Percentiles rank a stretch among this genome's conserved stretches.
These are phyloP conservation scores for Hymenoscyphus scutula DNA, from an alignment of 2,329 filamentous ascomycete species.

Conservation along the genomic window DNA sequence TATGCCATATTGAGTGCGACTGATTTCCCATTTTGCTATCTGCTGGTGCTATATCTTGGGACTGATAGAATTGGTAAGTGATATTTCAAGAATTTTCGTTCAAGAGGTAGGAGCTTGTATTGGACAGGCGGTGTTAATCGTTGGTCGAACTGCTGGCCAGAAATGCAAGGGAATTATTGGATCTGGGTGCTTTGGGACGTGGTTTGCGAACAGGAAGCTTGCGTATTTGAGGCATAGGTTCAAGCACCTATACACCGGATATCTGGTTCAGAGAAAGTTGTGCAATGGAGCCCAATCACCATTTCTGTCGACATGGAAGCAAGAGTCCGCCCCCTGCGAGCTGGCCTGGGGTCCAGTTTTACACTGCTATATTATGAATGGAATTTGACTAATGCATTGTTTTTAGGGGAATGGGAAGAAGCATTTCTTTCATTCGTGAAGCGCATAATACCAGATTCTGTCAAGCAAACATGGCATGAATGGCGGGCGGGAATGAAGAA, in stretches of 20 bases:
- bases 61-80: constrained; percentile 77
- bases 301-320: too few species aligned
- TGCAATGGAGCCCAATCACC: too few species aligned
- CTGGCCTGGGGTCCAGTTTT: neutral
- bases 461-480: constrained; percentile 53
- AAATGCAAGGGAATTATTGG: neutral
- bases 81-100: neutral
- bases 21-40: constrained; percentile 94
- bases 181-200: neutral
- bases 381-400: constrained; percentile 6
- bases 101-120: neutral
- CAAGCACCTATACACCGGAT: too few species aligned
- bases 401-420: constrained; percentile 60
- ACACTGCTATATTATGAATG: neutral
- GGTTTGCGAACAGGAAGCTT: neutral
- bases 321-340: too few species aligned
- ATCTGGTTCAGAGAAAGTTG: too few species aligned
- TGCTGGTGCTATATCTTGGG: constrained; percentile 78
- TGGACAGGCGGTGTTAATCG: neutral
- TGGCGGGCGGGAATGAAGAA: constrained; percentile 49
- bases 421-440: constrained; percentile 60
- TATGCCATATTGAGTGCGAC: constrained; percentile 79
- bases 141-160: neutral
- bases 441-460: constrained; percentile 56
- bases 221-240: neutral